Evolutionary conservation across 2,329 filamentous ascomycete species (phyloP).

Genomic region (Dothidotthia symphoricarpi): DNA sequence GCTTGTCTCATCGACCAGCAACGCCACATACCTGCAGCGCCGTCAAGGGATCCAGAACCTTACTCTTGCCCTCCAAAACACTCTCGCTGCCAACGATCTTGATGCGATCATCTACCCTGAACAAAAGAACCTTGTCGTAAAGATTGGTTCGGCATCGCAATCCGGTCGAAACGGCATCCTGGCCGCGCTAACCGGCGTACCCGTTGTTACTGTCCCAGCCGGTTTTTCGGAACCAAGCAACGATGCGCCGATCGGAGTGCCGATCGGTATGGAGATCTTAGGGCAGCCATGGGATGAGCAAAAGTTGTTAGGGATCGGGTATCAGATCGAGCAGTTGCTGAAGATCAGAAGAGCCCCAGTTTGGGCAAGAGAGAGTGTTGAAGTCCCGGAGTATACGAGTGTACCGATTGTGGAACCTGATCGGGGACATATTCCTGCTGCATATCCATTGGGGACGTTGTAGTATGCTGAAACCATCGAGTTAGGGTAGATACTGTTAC

Average conservation of each 20-base stretch:
- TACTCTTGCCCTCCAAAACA: conserved; percentile 51
- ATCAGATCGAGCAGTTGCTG: conserved; percentile 49
- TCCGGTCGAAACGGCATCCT: conserved; percentile 60
- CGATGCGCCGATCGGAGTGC: conserved; percentile 57
- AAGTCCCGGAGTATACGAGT: conserved; percentile 40
- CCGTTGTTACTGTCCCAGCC: conserved; percentile 55
- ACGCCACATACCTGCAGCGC: conserved; percentile 51
- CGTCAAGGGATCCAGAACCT: conserved; percentile 54
- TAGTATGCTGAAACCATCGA: conserved; percentile 3
- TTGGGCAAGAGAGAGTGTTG: conserved; percentile 46
- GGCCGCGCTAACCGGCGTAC: conserved; percentile 54
- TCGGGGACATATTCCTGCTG: conserved; percentile 42
- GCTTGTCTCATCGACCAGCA: conserved; percentile 53
- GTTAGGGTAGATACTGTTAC: no score
- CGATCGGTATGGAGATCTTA: conserved; percentile 64
- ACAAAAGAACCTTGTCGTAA: conserved; percentile 62
- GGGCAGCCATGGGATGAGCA: conserved; percentile 57
- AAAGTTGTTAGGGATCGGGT: conserved; percentile 56
- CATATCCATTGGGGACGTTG: conserved; percentile 52
- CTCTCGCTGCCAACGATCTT: conserved; percentile 51
- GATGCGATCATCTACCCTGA: conserved; percentile 64
- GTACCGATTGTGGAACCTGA: conserved; percentile 51
- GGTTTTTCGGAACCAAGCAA: conserved; percentile 53
- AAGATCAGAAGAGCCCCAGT: conserved; percentile 50
- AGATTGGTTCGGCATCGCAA: conserved; percentile 57